Evolutionary conservation across 345 rosid genomes (phyloP).

Genomic region (Populus tremula): DNA sequence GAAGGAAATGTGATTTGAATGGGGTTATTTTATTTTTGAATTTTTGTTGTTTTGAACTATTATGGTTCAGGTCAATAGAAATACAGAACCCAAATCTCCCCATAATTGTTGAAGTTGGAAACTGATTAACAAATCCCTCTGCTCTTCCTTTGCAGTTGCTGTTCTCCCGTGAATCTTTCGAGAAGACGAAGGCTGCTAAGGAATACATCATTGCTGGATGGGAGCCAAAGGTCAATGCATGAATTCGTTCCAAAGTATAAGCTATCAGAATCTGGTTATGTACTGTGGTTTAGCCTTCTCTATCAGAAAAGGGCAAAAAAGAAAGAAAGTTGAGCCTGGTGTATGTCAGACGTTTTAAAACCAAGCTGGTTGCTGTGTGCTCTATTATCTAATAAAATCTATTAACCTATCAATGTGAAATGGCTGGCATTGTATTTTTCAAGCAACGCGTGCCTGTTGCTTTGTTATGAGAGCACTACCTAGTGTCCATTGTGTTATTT

Average conservation of each 20-base stretch:
- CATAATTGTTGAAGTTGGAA: background rate
- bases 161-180: conserved; percentile 62
- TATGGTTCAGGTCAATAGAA: background rate
- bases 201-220: conserved; percentile 77
- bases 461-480: background rate
- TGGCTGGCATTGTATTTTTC: background rate
- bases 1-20: background rate
- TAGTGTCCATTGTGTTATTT: background rate
- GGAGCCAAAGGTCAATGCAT: conserved; percentile 76
- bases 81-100: background rate
- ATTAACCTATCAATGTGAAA: background rate
- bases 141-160: conserved; percentile 32
- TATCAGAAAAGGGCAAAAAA: background rate
- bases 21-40: background rate
- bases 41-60: background rate
- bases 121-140: background rate
- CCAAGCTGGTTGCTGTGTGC: background rate
- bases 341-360: background rate
- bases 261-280: conserved; percentile 16
- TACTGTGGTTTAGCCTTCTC: conserved; percentile 7
- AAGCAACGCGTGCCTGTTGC: background rate
- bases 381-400: conserved; percentile 14
- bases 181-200: conserved; percentile 58
- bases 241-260: conserved; percentile 29
- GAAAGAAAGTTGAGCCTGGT: background rate